Evolutionary conservation across 2,329 filamentous ascomycete species (phyloP).

Genomic region (Penicillium sp.): DNA sequence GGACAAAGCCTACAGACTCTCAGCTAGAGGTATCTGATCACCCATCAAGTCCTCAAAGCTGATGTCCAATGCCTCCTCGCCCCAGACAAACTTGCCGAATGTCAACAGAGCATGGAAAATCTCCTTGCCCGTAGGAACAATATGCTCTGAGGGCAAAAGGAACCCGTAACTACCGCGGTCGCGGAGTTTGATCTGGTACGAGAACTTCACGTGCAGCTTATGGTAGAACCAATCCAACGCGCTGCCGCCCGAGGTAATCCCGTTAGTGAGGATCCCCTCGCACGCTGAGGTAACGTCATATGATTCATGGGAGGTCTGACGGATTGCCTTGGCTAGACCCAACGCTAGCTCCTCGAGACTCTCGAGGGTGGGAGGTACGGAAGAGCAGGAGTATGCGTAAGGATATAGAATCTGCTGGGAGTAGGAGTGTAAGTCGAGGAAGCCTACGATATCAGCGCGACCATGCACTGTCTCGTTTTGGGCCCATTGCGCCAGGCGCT

Average conservation of each 20-base stretch:
- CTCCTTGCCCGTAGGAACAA: conserved; percentile 86
- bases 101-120: conserved; percentile 79
- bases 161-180: conserved; percentile 96
- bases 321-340: conserved; percentile 85
- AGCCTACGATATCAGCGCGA: conserved; percentile 75
- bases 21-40: conserved; percentile 14
- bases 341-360: conserved; percentile 87
- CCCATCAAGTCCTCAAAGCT: not conserved
- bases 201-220: conserved; percentile 75
- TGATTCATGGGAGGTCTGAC: conserved; percentile 71
- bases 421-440: conserved; percentile 90
- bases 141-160: conserved; percentile 79
- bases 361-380: conserved; percentile 79
- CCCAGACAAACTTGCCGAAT: conserved; percentile 67
- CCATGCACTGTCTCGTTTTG: conserved; percentile 70
- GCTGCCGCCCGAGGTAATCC: conserved; percentile 77
- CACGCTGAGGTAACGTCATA: conserved; percentile 84
- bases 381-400: conserved; percentile 79
- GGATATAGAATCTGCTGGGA: conserved; percentile 94
- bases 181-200: conserved; percentile 89
- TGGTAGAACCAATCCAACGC: conserved; percentile 96
- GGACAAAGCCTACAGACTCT: not conserved
- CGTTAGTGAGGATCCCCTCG: conserved; percentile 65
- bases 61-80: conserved; percentile 9
- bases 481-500: conserved; percentile 76